Evolutionary conservation across 345 rosid genomes (phyloP).

Genomic region (Balakata baccata): DNA sequence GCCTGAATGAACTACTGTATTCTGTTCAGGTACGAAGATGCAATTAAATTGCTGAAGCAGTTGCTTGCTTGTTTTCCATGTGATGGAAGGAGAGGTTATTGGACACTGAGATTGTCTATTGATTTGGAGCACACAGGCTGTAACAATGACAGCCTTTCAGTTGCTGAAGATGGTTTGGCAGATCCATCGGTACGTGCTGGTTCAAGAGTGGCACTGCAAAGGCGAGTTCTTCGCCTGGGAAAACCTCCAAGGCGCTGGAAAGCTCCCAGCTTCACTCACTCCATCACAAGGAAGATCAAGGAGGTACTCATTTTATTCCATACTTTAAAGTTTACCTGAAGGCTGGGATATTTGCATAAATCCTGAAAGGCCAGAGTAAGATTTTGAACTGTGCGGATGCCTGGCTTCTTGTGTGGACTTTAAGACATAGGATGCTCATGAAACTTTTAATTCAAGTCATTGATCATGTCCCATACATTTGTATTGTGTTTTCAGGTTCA

Average conservation of each 20-base stretch:
- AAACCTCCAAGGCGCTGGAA: conserved; percentile 99
- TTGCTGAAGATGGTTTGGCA: conserved; percentile 70
- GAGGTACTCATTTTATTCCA: conserved; percentile 46
- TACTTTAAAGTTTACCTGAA: neutral
- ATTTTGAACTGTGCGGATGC: neutral
- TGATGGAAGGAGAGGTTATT: conserved; percentile 86
- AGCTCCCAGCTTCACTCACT: conserved; percentile 60
- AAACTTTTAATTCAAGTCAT: neutral
- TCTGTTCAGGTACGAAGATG: conserved; percentile 58
- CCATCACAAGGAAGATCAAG: conserved; percentile 50
- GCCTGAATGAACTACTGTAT: conserved; percentile 19
- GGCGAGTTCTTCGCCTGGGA: conserved; percentile 72
- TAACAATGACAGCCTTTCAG: conserved; percentile 66
- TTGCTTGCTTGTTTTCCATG: conserved; percentile 56
- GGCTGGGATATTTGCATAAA: neutral
- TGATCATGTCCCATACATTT: too few species aligned
- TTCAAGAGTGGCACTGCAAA: conserved; percentile 73
- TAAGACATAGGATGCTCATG: conserved; percentile 15
- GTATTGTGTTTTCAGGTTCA: conserved; percentile 43
- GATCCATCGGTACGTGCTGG: conserved; percentile 98
- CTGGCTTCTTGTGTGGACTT: conserved; percentile 4
- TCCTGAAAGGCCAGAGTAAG: neutral
- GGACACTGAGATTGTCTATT: conserved; percentile 85
- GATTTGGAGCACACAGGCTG: conserved; percentile 79
- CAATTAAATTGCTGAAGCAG: conserved; percentile 50